Evolutionary conservation across 164 flowering plant species (phyloP), one percentile per base, ranked within the genome.

Genomic region (Stephania yunnanensis): DNA sequence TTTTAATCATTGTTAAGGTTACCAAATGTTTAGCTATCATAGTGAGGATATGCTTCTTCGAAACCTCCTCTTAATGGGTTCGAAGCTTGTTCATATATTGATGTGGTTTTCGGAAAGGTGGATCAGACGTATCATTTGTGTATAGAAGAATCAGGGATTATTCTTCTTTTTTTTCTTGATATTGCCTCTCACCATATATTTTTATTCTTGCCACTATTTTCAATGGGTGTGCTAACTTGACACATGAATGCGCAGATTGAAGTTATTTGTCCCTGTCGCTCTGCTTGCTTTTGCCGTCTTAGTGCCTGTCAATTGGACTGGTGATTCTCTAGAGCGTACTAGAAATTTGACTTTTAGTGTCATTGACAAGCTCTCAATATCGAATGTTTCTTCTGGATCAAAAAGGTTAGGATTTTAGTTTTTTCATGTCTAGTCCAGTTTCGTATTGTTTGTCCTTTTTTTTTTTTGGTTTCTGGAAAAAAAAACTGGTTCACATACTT

Each of bases 321-420:
- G 86, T 74, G 50, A 74, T 46, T 82, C 84, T 55, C 55, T 91
- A 52, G 87, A 84, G 67, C 44, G 73, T 19, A 53, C 67, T 1
- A 77, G 84, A 30, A 84, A 86, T 78, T 48, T 92, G 46, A 81
- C 86, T 7, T 94, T 81, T 74, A 92, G 90, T 77, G 73, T 89
- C 67, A 87, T 94, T 67, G 98, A 94, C 87, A 94, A 91, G 86
- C 90, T 94, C 29, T 94, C 97, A 2, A 90, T 94, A 81, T 92
- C 98, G 64, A 94, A 94, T 78, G 80, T 94, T 71, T 80, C 89
- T n/a, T 15, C 82, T 19, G 89, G 89, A 74, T 94, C 97, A 63
- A 67, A 84, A 10, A 89, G 92, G 97, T 92, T 69, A 85, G 84
- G 61, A 63, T 20, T 64, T 7, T 3, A 7, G 29, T 67, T 48